Evolutionary conservation across 257 asterid genomes (phyloP).

Genomic region (Nicotiana obtusifolia): DNA sequence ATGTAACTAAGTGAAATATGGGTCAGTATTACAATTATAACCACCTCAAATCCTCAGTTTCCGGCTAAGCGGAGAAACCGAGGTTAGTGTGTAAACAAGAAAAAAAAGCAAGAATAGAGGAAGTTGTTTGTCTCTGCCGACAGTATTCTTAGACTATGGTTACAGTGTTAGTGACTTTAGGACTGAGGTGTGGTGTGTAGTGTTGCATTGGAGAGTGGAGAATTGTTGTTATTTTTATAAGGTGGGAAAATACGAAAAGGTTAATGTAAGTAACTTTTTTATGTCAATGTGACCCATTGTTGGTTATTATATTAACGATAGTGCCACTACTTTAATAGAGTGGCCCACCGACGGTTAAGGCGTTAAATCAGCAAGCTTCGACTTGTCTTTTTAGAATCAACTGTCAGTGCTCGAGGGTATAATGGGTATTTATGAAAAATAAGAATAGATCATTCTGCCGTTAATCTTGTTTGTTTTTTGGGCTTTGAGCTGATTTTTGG

Average conservation of each 20-base stretch:
- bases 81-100: constrained; percentile 17
- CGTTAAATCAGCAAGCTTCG: constrained; percentile 59
- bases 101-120: not conserved
- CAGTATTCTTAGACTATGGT: constrained; percentile 15
- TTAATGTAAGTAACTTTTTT: not conserved
- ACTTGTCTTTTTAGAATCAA: constrained; percentile 23
- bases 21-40: not conserved
- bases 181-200: not conserved
- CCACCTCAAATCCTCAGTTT: not conserved
- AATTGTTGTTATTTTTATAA: not conserved
- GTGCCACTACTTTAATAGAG: constrained; percentile 30
- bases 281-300: constrained; percentile 26
- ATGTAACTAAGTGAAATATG: constrained; percentile 17
- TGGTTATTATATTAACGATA: constrained; percentile 28
- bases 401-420: constrained; percentile 26
- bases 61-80: constrained; percentile 47
- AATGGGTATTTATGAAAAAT: constrained; percentile 18
- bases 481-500: constrained; percentile 9
- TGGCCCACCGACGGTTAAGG: constrained; percentile 71
- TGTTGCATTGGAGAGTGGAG: too few species aligned
- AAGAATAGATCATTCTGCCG: constrained; percentile 26
- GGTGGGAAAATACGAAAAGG: not conserved
- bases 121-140: constrained; percentile 31
- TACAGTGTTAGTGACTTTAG: not conserved
- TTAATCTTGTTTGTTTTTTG: constrained; percentile 21